phyloP scores from a whole-genome alignment of 73 alveolate genomes.

The Tetrahymena elliotti region DNA sequence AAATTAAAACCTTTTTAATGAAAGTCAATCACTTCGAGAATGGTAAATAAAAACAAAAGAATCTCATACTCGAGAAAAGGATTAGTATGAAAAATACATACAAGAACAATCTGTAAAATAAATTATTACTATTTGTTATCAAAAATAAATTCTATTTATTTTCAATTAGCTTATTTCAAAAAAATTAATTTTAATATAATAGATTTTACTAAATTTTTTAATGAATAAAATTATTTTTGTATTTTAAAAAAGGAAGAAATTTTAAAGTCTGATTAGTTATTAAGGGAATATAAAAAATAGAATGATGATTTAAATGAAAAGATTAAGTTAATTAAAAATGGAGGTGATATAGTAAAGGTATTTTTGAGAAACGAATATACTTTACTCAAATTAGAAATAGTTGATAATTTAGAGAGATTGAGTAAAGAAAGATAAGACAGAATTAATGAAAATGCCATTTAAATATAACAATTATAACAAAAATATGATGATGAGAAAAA shows the following conservation, averaged over 20 bases:
- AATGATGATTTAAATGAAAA: not conserved
- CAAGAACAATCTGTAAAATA: not conserved
- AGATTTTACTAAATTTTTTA: too few species aligned
- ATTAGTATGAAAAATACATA: not conserved
- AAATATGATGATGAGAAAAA: not conserved
- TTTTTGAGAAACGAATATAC: not conserved
- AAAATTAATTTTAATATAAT: too few species aligned
- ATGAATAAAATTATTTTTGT: too few species aligned
- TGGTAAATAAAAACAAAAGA: not conserved
- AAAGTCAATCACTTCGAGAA: not conserved
- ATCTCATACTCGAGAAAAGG: not conserved
- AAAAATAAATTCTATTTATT: too few species aligned
- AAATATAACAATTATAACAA: not conserved
- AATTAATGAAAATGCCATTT: not conserved
- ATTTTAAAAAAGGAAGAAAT: not conserved
- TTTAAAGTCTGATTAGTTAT: not conserved
- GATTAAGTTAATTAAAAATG: not conserved
- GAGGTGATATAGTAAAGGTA: not conserved
- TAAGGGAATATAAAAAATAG: not conserved
- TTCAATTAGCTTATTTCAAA: too few species aligned
- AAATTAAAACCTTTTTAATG: not conserved
- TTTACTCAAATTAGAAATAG: not conserved
- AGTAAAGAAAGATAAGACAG: not conserved
- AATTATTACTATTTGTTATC: too few species aligned
- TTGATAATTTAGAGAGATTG: not conserved